These are phyloP conservation scores for Silene latifolia DNA, from an alignment of 148 eudicot species.

Conservation along the genomic window DNA sequence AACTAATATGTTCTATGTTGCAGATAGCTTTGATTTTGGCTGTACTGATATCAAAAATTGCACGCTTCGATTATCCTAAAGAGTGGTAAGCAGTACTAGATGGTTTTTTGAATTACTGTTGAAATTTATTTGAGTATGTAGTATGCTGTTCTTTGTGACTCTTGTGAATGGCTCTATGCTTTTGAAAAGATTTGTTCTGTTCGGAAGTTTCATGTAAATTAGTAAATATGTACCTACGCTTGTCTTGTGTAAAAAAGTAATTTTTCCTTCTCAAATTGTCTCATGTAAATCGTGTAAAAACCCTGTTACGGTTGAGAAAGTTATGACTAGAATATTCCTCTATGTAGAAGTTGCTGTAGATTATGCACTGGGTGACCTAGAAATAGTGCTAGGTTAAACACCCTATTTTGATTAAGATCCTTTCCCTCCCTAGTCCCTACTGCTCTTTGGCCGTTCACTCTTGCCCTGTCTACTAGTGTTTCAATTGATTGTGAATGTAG, in stretches of 20 bases:
- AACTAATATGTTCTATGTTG: constrained; percentile 23
- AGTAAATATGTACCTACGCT: background rate
- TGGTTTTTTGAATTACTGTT: background rate
- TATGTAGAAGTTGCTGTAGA: background rate
- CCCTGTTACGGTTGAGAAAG: background rate
- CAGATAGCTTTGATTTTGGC: constrained; percentile 93
- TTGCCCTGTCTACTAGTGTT: background rate
- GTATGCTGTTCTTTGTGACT: background rate
- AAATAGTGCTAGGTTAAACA: background rate
- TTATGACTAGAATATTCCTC: background rate
- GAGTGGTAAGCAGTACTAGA: constrained; percentile 54
- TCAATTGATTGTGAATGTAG: background rate
- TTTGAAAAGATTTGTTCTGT: background rate
- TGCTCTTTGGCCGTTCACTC: background rate
- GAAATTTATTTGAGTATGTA: background rate
- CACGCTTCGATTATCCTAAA: constrained; percentile 91
- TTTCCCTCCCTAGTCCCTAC: background rate
- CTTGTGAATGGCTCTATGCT: background rate
- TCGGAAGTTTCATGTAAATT: background rate
- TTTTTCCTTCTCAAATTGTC: background rate
- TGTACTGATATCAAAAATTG: constrained; percentile 88
- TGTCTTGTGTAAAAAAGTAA: background rate
- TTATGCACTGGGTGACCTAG: background rate
- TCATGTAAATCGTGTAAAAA: background rate
- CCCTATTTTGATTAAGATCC: background rate